Conservation (phyloP, 768 basidiomycete genomes). For the Multifurca ochricompacta region DNA sequence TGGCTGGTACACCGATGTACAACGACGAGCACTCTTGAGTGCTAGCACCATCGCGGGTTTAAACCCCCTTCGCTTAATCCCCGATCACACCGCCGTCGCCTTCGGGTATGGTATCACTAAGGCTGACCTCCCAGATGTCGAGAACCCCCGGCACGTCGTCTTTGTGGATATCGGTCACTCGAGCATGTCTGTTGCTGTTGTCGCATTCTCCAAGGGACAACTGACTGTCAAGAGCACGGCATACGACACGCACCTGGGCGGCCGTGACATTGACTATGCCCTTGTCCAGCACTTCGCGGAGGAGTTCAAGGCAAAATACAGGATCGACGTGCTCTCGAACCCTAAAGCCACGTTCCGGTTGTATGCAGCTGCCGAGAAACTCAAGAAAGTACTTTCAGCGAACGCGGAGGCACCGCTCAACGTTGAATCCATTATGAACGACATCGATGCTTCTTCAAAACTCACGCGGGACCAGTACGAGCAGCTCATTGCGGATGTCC, state of each 20-base stretch:
- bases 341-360: slow-evolving; percentile 95
- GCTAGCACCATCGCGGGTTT: slow-evolving; percentile 86
- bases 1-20: slow-evolving; percentile 93
- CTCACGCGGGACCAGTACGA: slow-evolving; percentile 81
- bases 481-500: slow-evolving; percentile 60
- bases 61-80: slow-evolving; percentile 90
- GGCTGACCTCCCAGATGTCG: slow-evolving; percentile 83
- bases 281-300: slow-evolving; percentile 82
- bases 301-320: slow-evolving; percentile 96
- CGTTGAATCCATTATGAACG: slow-evolving; percentile 95
- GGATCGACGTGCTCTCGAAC: slow-evolving; percentile 87
- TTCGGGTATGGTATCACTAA: slow-evolving; percentile 99
- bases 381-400: slow-evolving; percentile 95
- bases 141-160: slow-evolving; percentile 76
- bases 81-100: slow-evolving; percentile 92
- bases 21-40: slow-evolving; percentile 83
- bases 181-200: slow-evolving; percentile 75
- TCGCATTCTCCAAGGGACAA: slow-evolving; percentile 92
- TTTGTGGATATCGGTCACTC: slow-evolving; percentile 97
- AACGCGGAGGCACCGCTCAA: slow-evolving; percentile 83
- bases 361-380: slow-evolving; percentile 76
- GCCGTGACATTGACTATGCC: slow-evolving; percentile 91
- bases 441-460: slow-evolving; percentile 85
- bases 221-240: slow-evolving; percentile 81
- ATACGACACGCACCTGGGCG: slow-evolving; percentile 90